These are phyloP conservation scores for Pelargonium cotyledonis DNA, from an alignment of 441 rosid genomes.

Conservation along the genomic window DNA sequence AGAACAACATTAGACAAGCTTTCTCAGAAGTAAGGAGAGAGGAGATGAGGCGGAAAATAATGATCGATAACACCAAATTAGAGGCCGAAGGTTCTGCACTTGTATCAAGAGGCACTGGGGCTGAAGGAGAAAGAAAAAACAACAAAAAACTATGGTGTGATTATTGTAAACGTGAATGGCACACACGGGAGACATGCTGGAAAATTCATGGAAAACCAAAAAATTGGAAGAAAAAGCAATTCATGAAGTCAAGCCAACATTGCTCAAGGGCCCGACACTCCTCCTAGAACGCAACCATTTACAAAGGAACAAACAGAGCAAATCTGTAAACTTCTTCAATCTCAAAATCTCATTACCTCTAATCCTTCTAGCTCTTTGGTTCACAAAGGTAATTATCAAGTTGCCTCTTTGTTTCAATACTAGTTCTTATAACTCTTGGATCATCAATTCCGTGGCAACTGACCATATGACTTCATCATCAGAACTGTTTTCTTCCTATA, in stretches of 20 bases:
- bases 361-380: background rate
- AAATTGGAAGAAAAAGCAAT: background rate
- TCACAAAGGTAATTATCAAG: background rate
- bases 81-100: background rate
- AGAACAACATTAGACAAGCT: too few species aligned
- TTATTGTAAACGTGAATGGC: background rate
- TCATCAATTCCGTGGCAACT: background rate
- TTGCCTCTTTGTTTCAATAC: background rate
- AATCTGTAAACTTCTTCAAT: too few species aligned
- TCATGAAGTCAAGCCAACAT: background rate
- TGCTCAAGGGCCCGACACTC: background rate
- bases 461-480: background rate
- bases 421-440: background rate
- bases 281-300: background rate
- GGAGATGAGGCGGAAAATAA: too few species aligned
- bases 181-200: background rate
- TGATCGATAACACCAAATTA: too few species aligned
- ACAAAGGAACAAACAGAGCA: background rate
- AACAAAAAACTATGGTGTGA: background rate
- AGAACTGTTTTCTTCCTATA: background rate
- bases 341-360: background rate
- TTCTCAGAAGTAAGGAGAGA: too few species aligned
- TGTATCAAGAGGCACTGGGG: too few species aligned
- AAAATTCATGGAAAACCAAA: background rate
- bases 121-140: background rate